These are phyloP conservation scores for Phytophthora pinifolia DNA, from an alignment of 352 stramenopile species.

Conservation along the genomic window DNA sequence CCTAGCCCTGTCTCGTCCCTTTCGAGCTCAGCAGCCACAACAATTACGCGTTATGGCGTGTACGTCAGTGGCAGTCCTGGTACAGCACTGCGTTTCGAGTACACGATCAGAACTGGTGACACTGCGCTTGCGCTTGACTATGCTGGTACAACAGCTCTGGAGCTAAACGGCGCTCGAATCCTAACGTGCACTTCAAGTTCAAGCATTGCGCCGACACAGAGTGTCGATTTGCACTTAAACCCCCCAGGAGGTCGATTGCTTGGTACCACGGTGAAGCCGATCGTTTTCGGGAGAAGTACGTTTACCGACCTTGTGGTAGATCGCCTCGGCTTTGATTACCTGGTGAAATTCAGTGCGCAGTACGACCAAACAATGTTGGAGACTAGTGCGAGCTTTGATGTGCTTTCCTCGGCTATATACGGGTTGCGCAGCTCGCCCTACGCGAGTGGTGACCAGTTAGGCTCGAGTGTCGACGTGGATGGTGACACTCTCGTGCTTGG, in stretches of 20 bases:
- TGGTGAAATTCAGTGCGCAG: conserved; percentile 53
- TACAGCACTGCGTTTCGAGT: conserved; percentile 65
- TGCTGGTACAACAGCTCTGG: conserved; percentile 47
- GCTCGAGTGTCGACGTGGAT: conserved; percentile 68
- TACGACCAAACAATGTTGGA: conserved; percentile 44
- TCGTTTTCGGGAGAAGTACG: conserved; percentile 58
- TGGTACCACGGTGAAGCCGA: conserved; percentile 37
- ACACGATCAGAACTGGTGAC: conserved; percentile 73
- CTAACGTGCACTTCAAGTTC: conserved; percentile 55
- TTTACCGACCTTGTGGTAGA: conserved; percentile 79
- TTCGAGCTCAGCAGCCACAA: conserved; percentile 19
- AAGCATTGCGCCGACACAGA: conserved; percentile 41
- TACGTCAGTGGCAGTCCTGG: conserved; percentile 62
- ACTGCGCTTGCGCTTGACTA: conserved; percentile 69
- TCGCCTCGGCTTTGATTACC: conserved; percentile 70
- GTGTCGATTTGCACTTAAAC: conserved; percentile 76
- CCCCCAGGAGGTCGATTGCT: conserved; percentile 61
- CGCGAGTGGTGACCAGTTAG: conserved; percentile 56
- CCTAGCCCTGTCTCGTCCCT: conserved; percentile 39
- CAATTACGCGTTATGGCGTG: conserved; percentile 56
- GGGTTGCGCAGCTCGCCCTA: conserved; percentile 62
- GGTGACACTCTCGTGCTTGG: conserved; percentile 70
- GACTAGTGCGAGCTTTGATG: conserved; percentile 54
- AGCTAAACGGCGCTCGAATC: conserved; percentile 69
- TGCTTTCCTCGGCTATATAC: conserved; percentile 74